phyloP scores from a whole-genome alignment of 768 basidiomycete species.

The Suillus sp. region DNA sequence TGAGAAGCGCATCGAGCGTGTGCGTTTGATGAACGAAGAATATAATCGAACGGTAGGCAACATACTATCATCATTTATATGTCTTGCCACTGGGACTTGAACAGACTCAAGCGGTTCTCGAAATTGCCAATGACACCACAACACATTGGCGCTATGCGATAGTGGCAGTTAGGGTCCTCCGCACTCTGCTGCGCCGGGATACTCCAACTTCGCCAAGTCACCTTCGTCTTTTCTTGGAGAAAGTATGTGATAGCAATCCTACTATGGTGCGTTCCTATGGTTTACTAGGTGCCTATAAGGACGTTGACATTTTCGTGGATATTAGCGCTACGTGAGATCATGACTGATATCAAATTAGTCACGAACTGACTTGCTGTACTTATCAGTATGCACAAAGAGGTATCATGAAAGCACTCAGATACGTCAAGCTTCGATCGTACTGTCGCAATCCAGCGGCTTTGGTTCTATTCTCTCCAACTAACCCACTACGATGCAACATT shows the following conservation, averaged over 20 bases:
- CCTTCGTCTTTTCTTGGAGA: constrained; percentile 60
- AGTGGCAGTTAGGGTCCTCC: constrained; percentile 65
- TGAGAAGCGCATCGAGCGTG: constrained; percentile 49
- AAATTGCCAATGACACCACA: constrained; percentile 56
- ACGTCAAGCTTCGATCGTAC: constrained; percentile 80
- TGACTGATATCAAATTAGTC: not conserved
- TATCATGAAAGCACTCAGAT: constrained; percentile 73
- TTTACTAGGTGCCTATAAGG: not conserved
- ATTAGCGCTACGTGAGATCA: constrained; percentile 59
- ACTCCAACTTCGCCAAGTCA: constrained; percentile 49
- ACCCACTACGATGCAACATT: constrained; percentile 63
- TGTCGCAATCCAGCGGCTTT: constrained; percentile 58
- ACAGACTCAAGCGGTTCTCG: constrained; percentile 42
- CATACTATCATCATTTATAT: not conserved
- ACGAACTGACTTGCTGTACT: constrained; percentile 6
- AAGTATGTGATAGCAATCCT: constrained; percentile 62
- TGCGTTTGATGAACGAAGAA: constrained; percentile 43
- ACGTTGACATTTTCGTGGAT: constrained; percentile 12
- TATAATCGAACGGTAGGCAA: constrained; percentile 46
- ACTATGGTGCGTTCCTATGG: constrained; percentile 53
- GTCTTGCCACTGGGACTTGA: constrained; percentile 5
- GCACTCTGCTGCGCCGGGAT: constrained; percentile 71
- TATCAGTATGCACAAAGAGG: constrained; percentile 70
- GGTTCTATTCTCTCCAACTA: constrained; percentile 59
- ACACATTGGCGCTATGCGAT: constrained; percentile 85